A percentile compares a stretch with the other conserved stretches of the same genome.
Conservation (phyloP, 1,284 basidiomycete genomes). For the Cerioporus squamosus region DNA sequence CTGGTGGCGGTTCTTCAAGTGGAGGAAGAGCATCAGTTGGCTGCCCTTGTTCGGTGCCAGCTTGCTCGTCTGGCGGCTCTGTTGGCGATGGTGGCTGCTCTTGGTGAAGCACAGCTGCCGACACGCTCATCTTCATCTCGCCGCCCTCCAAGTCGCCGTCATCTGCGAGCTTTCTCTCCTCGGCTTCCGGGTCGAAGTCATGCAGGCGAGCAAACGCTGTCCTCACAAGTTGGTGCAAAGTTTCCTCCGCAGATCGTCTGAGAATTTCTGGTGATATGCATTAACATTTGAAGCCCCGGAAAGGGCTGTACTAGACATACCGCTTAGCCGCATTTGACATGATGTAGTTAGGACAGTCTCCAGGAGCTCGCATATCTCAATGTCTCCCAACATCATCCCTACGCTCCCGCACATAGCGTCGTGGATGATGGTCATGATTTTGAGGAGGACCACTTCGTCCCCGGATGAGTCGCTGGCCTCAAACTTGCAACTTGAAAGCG, state of each 20-base stretch:
- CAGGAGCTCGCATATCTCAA: constrained; percentile 97
- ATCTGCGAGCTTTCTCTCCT: constrained; percentile 66
- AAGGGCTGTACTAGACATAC: constrained; percentile 42
- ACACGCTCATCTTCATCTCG: constrained; percentile 66
- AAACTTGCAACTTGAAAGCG: constrained; percentile 96
- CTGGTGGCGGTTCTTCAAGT: constrained; percentile 8
- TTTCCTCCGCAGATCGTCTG: constrained; percentile 92
- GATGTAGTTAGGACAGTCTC: constrained; percentile 98
- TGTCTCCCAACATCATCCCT: constrained; percentile 80
- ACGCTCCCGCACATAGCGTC: constrained; percentile 77
- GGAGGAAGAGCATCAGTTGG: neutral
- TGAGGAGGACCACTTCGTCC: constrained; percentile 94
- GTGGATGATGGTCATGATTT: constrained; percentile 91
- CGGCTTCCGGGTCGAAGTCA: constrained; percentile 62
- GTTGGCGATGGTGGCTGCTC: constrained; percentile 3
- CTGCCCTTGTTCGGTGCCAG: neutral
- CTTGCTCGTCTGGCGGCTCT: neutral
- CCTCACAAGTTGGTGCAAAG: constrained; percentile 88
- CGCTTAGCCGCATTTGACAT: constrained; percentile 94
- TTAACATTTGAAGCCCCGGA: constrained; percentile 12
- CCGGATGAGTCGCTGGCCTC: constrained; percentile 95
- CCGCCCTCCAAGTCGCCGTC: constrained; percentile 52
- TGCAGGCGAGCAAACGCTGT: constrained; percentile 81
- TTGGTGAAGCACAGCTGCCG: constrained; percentile 8
- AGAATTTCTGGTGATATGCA: constrained; percentile 68